Evolutionary conservation across 805 yeast genomes (phyloP).

Genomic region (Ogataea corticis): DNA sequence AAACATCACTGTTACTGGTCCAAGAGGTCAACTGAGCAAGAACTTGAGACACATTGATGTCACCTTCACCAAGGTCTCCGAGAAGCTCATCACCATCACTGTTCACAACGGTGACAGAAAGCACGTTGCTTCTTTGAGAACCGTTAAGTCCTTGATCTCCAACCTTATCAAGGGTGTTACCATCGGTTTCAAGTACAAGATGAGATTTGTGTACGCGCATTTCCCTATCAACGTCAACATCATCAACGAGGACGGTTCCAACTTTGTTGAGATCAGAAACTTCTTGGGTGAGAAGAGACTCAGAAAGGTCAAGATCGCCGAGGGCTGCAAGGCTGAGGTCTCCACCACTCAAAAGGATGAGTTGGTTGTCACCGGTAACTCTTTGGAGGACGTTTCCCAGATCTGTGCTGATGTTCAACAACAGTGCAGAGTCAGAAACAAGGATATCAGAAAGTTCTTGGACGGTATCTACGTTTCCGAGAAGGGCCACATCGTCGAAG

Average conservation of each 20-base stretch:
- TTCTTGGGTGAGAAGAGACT: slow-evolving; percentile 99
- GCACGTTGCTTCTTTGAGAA: slow-evolving; percentile 99
- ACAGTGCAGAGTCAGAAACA: slow-evolving; percentile 97
- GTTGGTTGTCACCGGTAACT: slow-evolving; percentile 90
- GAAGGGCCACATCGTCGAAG: slow-evolving; percentile 80
- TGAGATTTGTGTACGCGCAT: slow-evolving; percentile 99
- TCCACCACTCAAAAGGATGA: slow-evolving; percentile 92
- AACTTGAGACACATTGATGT: slow-evolving; percentile 93
- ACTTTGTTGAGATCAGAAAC: slow-evolving; percentile 94
- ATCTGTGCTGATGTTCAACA: slow-evolving; percentile 98
- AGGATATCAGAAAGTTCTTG: slow-evolving; percentile 99
- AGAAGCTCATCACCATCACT: slow-evolving; percentile 77
- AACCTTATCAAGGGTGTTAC: slow-evolving; percentile 99
- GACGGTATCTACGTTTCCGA: slow-evolving; percentile 99
- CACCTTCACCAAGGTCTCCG: slow-evolving; percentile 78
- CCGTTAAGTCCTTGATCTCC: slow-evolving; percentile 92
- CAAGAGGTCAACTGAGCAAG: slow-evolving; percentile 94
- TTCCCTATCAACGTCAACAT: slow-evolving; percentile 99
- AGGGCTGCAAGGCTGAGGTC: slow-evolving; percentile 85
- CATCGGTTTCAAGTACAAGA: slow-evolving; percentile 98
- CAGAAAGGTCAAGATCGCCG: slow-evolving; percentile 81
- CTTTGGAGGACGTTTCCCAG: slow-evolving; percentile 96
- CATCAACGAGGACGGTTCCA: slow-evolving; percentile 71
- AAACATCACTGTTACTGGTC: slow-evolving; percentile 87
- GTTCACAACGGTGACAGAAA: slow-evolving; percentile 99